phyloP scores from a whole-genome alignment of 176 grass and related monocot genomes.

The Triticum urartu region DNA sequence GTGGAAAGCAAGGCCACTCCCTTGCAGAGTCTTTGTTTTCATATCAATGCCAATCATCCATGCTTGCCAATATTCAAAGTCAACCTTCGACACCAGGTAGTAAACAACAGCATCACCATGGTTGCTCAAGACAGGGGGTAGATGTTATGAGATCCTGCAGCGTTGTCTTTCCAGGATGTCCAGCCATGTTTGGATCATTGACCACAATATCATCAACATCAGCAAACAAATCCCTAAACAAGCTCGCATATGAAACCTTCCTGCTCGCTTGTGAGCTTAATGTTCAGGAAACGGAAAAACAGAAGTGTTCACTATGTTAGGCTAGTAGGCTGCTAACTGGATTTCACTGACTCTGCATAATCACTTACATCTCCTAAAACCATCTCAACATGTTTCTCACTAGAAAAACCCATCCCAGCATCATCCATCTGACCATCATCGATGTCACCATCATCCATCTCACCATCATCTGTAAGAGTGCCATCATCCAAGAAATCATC shows the following conservation, averaged over 20 bases:
- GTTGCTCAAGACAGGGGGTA: background rate
- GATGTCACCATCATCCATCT: background rate
- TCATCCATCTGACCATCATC: background rate
- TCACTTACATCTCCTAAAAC: background rate
- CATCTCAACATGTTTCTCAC: background rate
- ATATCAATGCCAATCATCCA: background rate
- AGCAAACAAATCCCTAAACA: background rate
- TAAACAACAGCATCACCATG: background rate
- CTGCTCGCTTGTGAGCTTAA: background rate
- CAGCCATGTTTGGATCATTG: background rate
- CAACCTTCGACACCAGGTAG: background rate
- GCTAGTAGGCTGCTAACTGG: background rate
- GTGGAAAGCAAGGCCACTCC: background rate
- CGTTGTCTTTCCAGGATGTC: background rate
- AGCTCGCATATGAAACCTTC: background rate
- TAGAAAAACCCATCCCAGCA: background rate
- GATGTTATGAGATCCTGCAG: background rate
- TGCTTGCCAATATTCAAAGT: background rate
- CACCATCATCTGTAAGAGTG: background rate
- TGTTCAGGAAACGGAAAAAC: background rate
- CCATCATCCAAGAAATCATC: background rate
- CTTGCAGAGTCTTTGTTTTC: background rate
- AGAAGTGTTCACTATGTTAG: background rate
- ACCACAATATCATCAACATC: background rate
- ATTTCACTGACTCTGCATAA: background rate